Evolutionary conservation across 1,284 basidiomycete species (phyloP).

Genomic region (Butyriboletus appendiculatus): DNA sequence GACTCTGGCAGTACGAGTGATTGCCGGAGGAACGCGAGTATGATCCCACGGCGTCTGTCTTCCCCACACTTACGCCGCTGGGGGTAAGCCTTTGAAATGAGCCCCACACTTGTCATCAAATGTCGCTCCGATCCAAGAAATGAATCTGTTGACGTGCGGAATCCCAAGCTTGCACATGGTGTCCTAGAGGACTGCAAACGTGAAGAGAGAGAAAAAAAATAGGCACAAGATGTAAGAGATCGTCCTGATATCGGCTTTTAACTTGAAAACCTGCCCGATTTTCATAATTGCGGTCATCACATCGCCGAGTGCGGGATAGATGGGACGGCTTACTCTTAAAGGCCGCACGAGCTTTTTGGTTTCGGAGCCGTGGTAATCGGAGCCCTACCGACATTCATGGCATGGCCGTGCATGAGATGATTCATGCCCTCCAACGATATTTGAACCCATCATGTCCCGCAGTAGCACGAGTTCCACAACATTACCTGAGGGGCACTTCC

Average conservation of each 20-base stretch:
- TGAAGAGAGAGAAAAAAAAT: background rate
- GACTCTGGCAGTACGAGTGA: no score
- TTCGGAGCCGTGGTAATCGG: constrained; percentile 9
- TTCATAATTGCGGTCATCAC: background rate
- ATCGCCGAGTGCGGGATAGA: background rate
- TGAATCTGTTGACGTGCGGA: background rate
- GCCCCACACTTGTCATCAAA: background rate
- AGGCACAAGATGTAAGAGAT: background rate
- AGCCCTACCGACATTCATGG: constrained; percentile 12
- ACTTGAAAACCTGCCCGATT: background rate
- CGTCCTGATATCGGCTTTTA: background rate
- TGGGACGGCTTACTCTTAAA: constrained; percentile 4
- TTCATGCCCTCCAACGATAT: constrained; percentile 25
- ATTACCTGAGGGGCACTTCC: constrained; percentile 43
- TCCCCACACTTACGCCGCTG: background rate
- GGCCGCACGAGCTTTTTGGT: constrained; percentile 10
- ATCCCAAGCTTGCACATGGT: background rate
- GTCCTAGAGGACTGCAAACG: background rate
- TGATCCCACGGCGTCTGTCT: no score
- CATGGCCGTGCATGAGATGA: constrained; percentile 12
- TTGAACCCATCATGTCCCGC: constrained; percentile 38
- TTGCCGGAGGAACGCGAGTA: no score
- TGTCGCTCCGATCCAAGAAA: no score
- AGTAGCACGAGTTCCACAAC: constrained; percentile 21
- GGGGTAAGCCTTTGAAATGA: no score